Percentiles rank a stretch among this genome's conserved stretches.
Evolutionary conservation across 2,329 filamentous ascomycete genomes (phyloP).

Genomic region (Penicillium italicum): DNA sequence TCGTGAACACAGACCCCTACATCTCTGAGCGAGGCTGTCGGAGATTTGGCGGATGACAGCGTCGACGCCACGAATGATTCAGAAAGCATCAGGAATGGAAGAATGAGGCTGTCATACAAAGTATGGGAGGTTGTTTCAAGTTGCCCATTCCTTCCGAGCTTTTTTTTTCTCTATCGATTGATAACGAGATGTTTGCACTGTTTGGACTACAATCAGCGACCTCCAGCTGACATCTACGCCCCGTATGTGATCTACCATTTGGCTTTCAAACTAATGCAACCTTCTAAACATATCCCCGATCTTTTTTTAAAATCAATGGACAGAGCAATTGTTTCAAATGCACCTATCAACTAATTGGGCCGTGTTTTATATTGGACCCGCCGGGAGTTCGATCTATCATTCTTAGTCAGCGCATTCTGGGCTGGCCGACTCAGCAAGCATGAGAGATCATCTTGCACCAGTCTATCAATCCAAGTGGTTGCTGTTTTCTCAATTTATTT

Average conservation of each 20-base stretch:
- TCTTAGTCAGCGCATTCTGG: neutral
- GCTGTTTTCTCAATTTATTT: neutral
- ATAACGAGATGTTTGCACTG: conserved; percentile 34
- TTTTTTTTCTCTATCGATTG: conserved; percentile 24
- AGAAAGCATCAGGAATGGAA: conserved; percentile 44
- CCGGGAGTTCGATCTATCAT: conserved; percentile 13
- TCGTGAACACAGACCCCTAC: conserved; percentile 84
- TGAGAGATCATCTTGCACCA: conserved; percentile 3
- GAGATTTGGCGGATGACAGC: conserved; percentile 39
- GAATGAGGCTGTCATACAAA: conserved; percentile 16
- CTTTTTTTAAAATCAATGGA: neutral
- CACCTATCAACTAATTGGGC: conserved; percentile 12
- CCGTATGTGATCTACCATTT: conserved; percentile 13
- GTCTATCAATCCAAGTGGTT: neutral
- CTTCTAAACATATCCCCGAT: conserved; percentile 4
- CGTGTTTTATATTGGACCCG: conserved; percentile 3
- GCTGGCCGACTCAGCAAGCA: neutral
- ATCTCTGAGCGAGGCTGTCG: conserved; percentile 61
- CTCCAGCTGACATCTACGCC: neutral
- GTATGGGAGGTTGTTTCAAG: conserved; percentile 13
- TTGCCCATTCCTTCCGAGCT: conserved; percentile 15
- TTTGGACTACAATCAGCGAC: conserved; percentile 19
- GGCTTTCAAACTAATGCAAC: conserved; percentile 11
- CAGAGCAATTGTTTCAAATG: neutral
- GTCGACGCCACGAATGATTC: conserved; percentile 49